Evolutionary conservation across 2,329 filamentous ascomycete genomes (phyloP), one percentile per base, ranked within the genome.

Genomic region (Phialocephala sp.): DNA sequence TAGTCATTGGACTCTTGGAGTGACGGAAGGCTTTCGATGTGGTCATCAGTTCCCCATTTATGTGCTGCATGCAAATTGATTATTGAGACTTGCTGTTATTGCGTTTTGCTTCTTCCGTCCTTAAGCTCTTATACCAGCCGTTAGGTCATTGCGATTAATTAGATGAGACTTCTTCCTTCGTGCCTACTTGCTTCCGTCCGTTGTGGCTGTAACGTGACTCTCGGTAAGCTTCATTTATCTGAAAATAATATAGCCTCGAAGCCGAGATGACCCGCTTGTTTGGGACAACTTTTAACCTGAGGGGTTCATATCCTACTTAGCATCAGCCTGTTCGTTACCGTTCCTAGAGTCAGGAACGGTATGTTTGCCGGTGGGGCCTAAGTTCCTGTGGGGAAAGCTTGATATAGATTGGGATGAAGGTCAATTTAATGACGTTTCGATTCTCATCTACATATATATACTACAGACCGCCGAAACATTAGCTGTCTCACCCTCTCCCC

Each of bases 101-200:
- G 18, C 50, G 45, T n/a, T n/a, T 54, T 54, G 24, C 22, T 27
- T 54, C 32, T 54, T 32, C 24, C 18, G 24, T 32, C 32, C 24
- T 35, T 32, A 54, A 35, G 27, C 50, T 54, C 32, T 24, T 54
- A 54, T 54, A 54, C 50, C 50, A 32, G 50, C 50, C 50, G 32
- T 54, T 12, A 27, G 11, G 50, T 22, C 50, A 50, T 54, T 54
- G 50, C 50, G 50, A 54, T 54, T 54, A 54, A 54, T 54, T 54
- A 54, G 22, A 54, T 54, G 22, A 27, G 32, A 54, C 14, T 54
- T 35, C 50, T 20, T 50, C 45, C 45, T 50, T 50, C n/a, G 2
- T 20, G 12, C 43, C 8, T 20, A 18, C 18, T 45, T 20, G 43
- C 43, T 50, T 50, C 45, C 20, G 8, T 50, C n/a, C 12, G 45